These are phyloP conservation scores for Lachancea meyersii DNA, from an alignment of 805 yeast species.

Conservation along the genomic window DNA sequence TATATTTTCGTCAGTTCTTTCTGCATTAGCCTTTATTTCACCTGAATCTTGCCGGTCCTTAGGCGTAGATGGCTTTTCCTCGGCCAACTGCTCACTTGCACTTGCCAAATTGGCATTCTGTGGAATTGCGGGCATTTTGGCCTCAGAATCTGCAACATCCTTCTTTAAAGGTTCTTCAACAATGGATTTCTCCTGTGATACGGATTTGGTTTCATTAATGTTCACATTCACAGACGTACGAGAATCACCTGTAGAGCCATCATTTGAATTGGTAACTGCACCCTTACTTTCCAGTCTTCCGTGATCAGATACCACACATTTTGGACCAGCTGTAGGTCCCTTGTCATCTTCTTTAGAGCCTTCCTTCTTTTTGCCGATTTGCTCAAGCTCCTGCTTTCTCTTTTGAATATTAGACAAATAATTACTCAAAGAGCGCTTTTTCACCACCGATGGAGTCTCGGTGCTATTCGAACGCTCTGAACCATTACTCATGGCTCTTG, in stretches of 20 bases:
- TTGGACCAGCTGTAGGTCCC: too few relatives aligned
- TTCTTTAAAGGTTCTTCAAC: too few relatives aligned
- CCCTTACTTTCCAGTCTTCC: too few relatives aligned
- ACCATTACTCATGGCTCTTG: conserved; percentile 9
- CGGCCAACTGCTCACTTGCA: neutral
- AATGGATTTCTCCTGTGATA: neutral
- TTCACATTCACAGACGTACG: neutral
- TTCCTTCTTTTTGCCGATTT: conserved; percentile 11
- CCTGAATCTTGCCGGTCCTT: too few relatives aligned
- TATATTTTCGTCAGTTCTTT: neutral
- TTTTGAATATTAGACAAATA: conserved; percentile 28
- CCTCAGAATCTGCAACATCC: too few relatives aligned
- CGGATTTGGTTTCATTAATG: neutral
- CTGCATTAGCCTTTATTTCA: neutral
- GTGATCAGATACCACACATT: too few relatives aligned
- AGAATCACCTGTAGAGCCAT: neutral
- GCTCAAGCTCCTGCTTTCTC: conserved; percentile 28
- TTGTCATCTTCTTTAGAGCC: neutral
- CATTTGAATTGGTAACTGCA: neutral
- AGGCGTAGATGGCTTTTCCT: neutral
- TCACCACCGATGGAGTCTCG: conserved; percentile 11
- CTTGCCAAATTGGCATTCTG: too few relatives aligned
- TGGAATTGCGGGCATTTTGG: too few relatives aligned
- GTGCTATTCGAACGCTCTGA: neutral
- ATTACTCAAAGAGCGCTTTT: conserved; percentile 30